These are phyloP conservation scores for Penicillium psychrosexuale DNA, from an alignment of 2,329 filamentous ascomycete genomes.

Conservation along the genomic window DNA sequence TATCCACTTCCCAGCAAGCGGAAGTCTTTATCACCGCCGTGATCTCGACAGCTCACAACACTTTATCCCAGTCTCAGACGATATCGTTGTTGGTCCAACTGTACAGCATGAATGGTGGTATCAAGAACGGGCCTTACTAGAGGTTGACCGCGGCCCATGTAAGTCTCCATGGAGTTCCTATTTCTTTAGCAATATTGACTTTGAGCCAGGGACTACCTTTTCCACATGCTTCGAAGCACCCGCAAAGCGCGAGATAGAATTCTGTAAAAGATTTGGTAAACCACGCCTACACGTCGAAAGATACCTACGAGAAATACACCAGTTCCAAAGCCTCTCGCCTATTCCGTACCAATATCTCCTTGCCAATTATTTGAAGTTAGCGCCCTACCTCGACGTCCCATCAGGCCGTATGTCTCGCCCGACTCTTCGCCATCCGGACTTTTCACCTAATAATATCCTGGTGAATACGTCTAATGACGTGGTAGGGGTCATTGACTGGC, in stretches of 20 bases:
- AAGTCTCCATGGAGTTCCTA: neutral
- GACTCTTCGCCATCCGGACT: constrained; percentile 25
- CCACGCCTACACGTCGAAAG: constrained; percentile 22
- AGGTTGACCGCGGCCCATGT: constrained; percentile 28
- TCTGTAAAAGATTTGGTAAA: constrained; percentile 22
- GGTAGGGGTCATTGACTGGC: constrained; percentile 32
- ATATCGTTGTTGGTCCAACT: constrained; percentile 25
- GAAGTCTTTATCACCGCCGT: constrained; percentile 28
- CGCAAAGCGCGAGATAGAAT: constrained; percentile 26
- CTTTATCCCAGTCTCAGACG: constrained; percentile 3
- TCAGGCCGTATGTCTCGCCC: constrained; percentile 18
- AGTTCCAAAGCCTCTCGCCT: constrained; percentile 14
- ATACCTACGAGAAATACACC: constrained; percentile 22
- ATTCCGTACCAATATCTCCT: constrained; percentile 15
- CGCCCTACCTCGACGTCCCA: constrained; percentile 17
- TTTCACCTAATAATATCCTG: constrained; percentile 33
- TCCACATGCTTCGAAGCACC: constrained; percentile 17
- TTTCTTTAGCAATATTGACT: constrained; percentile 5
- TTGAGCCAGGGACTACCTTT: constrained; percentile 12
- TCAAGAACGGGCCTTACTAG: constrained; percentile 16
- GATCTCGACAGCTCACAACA: constrained; percentile 15
- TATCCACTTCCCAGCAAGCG: constrained; percentile 24
- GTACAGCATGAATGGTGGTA: constrained; percentile 28
- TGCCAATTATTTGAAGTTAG: constrained; percentile 14
- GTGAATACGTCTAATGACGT: constrained; percentile 26